Evolutionary conservation across 2,329 filamentous ascomycete species (phyloP).

Genomic region (Talaromyces marneffei): DNA sequence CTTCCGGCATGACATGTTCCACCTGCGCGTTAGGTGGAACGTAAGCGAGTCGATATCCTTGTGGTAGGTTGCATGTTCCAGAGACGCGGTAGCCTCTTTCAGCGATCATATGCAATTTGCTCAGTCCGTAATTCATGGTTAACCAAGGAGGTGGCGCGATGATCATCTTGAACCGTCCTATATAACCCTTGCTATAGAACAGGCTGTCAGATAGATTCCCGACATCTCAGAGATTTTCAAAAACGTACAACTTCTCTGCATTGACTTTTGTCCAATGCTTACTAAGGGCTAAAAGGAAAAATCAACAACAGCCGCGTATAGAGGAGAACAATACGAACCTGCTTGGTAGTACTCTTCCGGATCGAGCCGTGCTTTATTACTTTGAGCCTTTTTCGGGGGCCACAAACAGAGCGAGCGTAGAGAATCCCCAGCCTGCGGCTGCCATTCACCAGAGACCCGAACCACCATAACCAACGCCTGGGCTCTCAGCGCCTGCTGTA

Average conservation of each 20-base stretch:
- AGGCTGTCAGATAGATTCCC: neutral
- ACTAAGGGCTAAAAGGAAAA: neutral
- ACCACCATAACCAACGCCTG: conserved; percentile 28
- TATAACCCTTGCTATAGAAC: neutral
- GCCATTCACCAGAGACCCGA: conserved; percentile 1
- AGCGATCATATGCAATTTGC: neutral
- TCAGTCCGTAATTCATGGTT: neutral
- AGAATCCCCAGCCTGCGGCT: neutral
- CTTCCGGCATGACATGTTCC: neutral
- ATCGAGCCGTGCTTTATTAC: neutral
- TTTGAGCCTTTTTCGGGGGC: neutral
- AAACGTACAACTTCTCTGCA: neutral
- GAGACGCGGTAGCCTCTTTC: conserved; percentile 13
- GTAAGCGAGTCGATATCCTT: conserved; percentile 15
- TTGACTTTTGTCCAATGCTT: neutral
- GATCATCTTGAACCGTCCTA: neutral
- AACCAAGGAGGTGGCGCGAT: neutral
- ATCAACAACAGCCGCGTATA: neutral
- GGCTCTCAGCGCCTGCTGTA: conserved; percentile 24
- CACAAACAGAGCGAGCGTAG: neutral
- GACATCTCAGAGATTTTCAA: neutral
- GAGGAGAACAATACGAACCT: neutral
- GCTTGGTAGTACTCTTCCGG: neutral
- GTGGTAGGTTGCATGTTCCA: conserved; percentile 11
- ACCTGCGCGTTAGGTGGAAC: conserved; percentile 13